phyloP scores from a whole-genome alignment of 2,329 filamentous ascomycete species.

The Boeremia exigua region DNA sequence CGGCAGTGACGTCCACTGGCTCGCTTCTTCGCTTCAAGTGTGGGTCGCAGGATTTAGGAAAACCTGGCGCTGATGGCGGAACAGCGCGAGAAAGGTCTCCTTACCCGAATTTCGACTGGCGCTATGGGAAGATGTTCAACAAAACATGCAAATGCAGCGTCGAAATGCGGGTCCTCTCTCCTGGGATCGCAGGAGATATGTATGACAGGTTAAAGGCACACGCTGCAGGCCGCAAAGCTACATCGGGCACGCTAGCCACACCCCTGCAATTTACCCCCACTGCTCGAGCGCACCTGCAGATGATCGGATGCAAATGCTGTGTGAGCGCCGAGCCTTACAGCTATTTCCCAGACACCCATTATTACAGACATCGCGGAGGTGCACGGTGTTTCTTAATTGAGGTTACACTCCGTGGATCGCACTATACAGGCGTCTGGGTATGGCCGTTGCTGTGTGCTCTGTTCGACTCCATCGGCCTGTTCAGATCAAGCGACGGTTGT shows the following conservation, averaged over 20 bases:
- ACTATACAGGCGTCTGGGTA: neutral
- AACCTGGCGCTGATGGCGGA: conserved; percentile 15
- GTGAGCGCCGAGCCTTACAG: conserved; percentile 12
- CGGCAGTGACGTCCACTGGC: conserved; percentile 14
- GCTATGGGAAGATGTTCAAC: conserved; percentile 10
- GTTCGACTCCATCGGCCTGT: neutral
- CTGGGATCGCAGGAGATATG: conserved; percentile 20
- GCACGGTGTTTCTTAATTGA: conserved; percentile 10
- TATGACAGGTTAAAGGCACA: conserved; percentile 20
- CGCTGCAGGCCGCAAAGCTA: conserved; percentile 9
- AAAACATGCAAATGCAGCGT: conserved; percentile 16
- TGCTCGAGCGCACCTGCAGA: conserved; percentile 31
- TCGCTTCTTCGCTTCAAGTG: conserved; percentile 15
- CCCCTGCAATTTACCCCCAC: conserved; percentile 30
- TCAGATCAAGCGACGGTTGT: neutral
- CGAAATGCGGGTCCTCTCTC: conserved; percentile 21
- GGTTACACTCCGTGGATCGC: conserved; percentile 1
- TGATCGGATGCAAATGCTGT: conserved; percentile 26
- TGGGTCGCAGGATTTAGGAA: conserved; percentile 18
- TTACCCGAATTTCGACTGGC: conserved; percentile 1
- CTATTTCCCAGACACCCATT: conserved; percentile 5
- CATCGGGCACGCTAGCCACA: conserved; percentile 1
- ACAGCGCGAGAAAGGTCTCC: conserved; percentile 4
- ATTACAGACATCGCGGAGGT: neutral
- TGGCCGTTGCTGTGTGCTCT: neutral